Conservation (phyloP, 495 filamentous ascomycete genomes). For the Choiromyces venosus region DNA sequence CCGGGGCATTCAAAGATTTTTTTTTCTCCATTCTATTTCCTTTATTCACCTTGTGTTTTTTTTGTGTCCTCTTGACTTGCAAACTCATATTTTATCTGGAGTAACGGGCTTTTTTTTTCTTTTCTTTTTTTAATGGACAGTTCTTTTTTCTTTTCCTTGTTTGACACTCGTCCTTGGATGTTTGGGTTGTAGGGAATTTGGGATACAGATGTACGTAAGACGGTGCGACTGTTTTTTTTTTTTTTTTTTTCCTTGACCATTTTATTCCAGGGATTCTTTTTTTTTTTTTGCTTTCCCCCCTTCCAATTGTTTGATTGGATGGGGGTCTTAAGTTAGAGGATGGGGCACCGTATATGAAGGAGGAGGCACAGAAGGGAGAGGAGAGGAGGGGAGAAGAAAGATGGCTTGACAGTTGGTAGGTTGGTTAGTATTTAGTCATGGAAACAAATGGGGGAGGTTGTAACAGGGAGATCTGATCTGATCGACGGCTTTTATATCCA, state of each 20-base stretch:
- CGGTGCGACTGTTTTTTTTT: not conserved
- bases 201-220: not conserved
- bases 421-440: not conserved
- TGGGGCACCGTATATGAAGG: not conserved
- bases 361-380: not conserved
- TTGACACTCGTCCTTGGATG: not conserved
- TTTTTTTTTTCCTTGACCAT: not conserved
- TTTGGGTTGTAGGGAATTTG: not conserved
- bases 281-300: conserved; percentile 3
- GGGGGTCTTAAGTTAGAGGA: not conserved
- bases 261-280: not conserved
- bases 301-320: not conserved
- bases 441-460: not conserved
- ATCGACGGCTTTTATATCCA: not conserved
- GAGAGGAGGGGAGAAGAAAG: too few species aligned
- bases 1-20: not conserved
- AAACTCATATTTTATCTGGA: not conserved
- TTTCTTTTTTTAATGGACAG: not conserved
- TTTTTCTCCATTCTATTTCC: not conserved
- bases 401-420: not conserved
- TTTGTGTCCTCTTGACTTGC: not conserved
- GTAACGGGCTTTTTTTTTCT: not conserved
- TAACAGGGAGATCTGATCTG: not conserved
- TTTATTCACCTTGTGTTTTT: not conserved
- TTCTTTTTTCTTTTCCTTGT: not conserved